These are phyloP conservation scores for Cicer cuneatum DNA, from an alignment of 306 rosid genomes.

Conservation along the genomic window DNA sequence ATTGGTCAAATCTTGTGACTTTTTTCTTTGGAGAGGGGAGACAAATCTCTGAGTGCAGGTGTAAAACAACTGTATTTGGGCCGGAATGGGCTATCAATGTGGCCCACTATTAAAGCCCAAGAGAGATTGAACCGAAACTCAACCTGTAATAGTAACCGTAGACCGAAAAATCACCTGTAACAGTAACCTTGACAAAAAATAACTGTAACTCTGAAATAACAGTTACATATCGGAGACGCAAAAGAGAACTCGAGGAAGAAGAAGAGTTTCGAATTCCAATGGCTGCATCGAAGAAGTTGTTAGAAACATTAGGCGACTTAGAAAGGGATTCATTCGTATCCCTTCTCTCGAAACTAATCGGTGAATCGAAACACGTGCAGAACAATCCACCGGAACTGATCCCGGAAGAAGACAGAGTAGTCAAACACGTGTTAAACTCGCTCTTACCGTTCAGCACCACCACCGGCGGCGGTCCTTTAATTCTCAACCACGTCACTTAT, in stretches of 20 bases:
- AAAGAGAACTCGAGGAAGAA: not conserved
- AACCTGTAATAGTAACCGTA: not conserved
- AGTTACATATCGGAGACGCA: not conserved
- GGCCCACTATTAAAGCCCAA: not conserved
- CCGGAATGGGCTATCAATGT: too few species aligned
- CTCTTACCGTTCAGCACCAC: slow-evolving; percentile 75
- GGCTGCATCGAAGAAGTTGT: slow-evolving; percentile 52
- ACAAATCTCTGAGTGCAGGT: too few species aligned
- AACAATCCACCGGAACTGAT: slow-evolving; percentile 87
- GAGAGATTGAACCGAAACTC: slow-evolving; percentile 6
- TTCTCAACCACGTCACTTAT: slow-evolving; percentile 75
- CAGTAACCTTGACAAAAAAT: too few species aligned
- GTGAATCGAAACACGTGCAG: slow-evolving; percentile 79
- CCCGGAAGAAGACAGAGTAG: slow-evolving; percentile 79
- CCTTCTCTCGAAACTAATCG: slow-evolving; percentile 77
- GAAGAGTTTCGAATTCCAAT: slow-evolving; percentile 42
- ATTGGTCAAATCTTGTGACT: too few species aligned
- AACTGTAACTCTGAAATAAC: not conserved
- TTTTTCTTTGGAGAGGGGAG: too few species aligned
- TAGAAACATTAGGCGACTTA: slow-evolving; percentile 64
- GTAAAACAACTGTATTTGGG: too few species aligned
- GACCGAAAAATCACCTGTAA: too few species aligned
- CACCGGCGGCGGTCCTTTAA: slow-evolving; percentile 79
- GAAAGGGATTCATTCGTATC: slow-evolving; percentile 64
- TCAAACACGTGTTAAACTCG: slow-evolving; percentile 65